Conservation (phyloP, 257 asterid species). For the Przewalskia tangutica region DNA sequence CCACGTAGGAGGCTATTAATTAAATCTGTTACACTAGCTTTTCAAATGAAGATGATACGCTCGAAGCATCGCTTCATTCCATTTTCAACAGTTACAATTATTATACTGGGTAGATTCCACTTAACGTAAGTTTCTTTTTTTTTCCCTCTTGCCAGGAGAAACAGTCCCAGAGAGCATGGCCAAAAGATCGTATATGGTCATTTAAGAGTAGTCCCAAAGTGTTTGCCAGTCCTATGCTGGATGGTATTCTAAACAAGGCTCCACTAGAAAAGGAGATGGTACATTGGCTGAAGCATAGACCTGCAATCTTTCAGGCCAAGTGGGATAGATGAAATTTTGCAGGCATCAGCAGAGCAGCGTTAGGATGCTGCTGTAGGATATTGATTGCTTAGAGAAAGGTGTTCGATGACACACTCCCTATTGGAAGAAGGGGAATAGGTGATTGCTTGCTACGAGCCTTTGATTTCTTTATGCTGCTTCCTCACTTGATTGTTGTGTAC, state of each 20-base stretch:
- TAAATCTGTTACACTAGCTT: background rate
- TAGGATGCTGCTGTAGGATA: slow-evolving; percentile 17
- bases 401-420: background rate
- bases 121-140: background rate
- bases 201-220: slow-evolving; percentile 51
- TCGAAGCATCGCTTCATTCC: too few relatives aligned
- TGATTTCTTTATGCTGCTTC: slow-evolving; percentile 13
- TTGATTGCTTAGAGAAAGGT: slow-evolving; percentile 2
- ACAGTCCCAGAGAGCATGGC: slow-evolving; percentile 90
- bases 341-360: slow-evolving; percentile 16
- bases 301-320: slow-evolving; percentile 57
- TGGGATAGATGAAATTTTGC: slow-evolving; percentile 87
- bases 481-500: slow-evolving; percentile 63
- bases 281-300: slow-evolving; percentile 87
- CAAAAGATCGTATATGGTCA: slow-evolving; percentile 85
- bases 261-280: slow-evolving; percentile 66
- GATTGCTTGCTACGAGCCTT: background rate
- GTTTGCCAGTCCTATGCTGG: slow-evolving; percentile 85
- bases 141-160: slow-evolving; percentile 59
- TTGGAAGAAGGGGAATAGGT: background rate
- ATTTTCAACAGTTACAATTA: background rate
- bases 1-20: background rate
- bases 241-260: slow-evolving; percentile 48
- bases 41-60: background rate
- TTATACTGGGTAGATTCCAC: background rate